Percentiles rank a stretch among this genome's conserved stretches.
Conservation (phyloP, 495 filamentous ascomycete species). For the Talaromyces liani region DNA sequence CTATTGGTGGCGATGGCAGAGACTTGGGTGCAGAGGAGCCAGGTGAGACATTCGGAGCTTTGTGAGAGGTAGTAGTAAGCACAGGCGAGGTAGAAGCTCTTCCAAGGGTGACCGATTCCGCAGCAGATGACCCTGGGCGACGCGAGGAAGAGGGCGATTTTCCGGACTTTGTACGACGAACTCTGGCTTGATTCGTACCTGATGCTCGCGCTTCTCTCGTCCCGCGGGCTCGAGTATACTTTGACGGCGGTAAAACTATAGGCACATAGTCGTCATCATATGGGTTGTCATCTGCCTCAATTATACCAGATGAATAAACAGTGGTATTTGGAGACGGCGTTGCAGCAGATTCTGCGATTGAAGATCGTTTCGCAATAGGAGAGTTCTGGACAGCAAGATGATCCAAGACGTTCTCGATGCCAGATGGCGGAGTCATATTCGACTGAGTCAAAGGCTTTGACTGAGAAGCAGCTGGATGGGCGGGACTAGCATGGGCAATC, state of each 20-base stretch:
- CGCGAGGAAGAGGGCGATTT: slow-evolving; percentile 2
- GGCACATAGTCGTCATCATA: background rate
- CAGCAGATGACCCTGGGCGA: background rate
- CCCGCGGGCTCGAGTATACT: slow-evolving; percentile 3
- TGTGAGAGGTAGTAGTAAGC: background rate
- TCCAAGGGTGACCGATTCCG: background rate
- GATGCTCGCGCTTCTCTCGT: background rate
- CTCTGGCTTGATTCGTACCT: background rate
- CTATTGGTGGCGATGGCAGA: background rate
- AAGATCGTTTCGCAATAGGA: background rate
- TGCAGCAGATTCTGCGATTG: background rate
- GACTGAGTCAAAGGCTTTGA: background rate
- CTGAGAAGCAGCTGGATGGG: slow-evolving; percentile 11
- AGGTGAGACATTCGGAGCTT: slow-evolving; percentile 6
- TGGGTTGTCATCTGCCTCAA: slow-evolving; percentile 6
- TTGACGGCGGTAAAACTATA: slow-evolving; percentile 1
- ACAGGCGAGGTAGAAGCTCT: slow-evolving; percentile 4
- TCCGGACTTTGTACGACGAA: slow-evolving; percentile 3
- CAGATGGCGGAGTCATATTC: slow-evolving; percentile 14
- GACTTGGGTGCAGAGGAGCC: background rate
- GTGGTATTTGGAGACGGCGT: background rate
- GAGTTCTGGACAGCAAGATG: slow-evolving; percentile 18
- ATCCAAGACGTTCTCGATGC: slow-evolving; percentile 33
- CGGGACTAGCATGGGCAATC: slow-evolving; percentile 23
- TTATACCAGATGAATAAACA: background rate